Percentiles rank a stretch among this genome's conserved stretches.
These are phyloP conservation scores for Rubus parviflorus DNA, from an alignment of 306 rosid species.

Conservation along the genomic window DNA sequence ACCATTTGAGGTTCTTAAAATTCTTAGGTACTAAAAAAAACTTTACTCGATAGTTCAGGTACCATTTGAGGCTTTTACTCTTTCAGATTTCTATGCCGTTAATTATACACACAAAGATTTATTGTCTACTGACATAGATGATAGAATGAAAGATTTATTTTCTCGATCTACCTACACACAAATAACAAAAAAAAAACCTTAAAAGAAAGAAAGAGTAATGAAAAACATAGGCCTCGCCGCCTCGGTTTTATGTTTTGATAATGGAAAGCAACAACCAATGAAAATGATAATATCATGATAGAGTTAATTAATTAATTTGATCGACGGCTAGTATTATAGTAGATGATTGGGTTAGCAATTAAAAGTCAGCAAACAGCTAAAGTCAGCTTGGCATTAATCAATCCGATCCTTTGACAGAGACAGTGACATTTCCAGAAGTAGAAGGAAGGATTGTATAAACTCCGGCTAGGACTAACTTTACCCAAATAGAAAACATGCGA, in stretches of 20 bases:
- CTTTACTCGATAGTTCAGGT: too few species aligned
- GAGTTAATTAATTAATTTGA: constrained; percentile 16
- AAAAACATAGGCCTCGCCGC: neutral
- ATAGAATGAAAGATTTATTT: too few species aligned
- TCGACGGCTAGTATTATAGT: constrained; percentile 3
- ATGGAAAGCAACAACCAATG: neutral
- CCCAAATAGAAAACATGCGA: neutral
- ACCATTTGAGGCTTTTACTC: too few species aligned
- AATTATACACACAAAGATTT: neutral
- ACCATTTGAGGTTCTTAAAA: too few species aligned
- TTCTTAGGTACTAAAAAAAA: too few species aligned
- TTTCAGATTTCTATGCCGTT: too few species aligned
- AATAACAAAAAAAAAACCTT: neutral
- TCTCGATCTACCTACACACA: too few species aligned
- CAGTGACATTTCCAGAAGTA: neutral
- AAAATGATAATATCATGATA: neutral
- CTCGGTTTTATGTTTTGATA: neutral
- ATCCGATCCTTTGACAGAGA: neutral
- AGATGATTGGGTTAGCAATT: neutral
- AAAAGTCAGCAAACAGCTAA: neutral
- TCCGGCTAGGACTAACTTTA: neutral
- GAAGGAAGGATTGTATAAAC: neutral
- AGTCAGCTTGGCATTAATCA: neutral
- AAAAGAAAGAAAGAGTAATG: too few species aligned
- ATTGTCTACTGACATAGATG: neutral